Evolutionary conservation across 371 early-diverging fungal species (phyloP).

Genomic region (Mortierella sp.): DNA sequence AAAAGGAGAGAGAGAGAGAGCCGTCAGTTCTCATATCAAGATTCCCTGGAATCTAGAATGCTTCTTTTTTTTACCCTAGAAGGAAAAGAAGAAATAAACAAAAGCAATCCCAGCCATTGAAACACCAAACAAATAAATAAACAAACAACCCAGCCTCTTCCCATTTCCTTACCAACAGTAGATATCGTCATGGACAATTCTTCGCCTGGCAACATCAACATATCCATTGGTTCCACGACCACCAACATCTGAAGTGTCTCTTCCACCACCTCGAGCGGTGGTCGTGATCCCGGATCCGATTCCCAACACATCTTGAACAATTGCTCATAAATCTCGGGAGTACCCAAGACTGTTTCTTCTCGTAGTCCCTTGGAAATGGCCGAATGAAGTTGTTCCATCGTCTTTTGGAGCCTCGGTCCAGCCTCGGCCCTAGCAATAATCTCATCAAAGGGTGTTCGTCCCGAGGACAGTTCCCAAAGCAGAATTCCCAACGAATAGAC

Average conservation of each 20-base stretch:
- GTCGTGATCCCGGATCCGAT: slow-evolving; percentile 31
- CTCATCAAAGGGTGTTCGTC: slow-evolving; percentile 44
- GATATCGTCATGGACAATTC: slow-evolving; percentile 42
- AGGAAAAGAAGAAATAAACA: background rate
- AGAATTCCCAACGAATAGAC: slow-evolving; percentile 43
- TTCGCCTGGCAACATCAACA: slow-evolving; percentile 48
- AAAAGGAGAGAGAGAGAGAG: background rate
- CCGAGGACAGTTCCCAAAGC: slow-evolving; percentile 50
- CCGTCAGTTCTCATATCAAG: background rate
- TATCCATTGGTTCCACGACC: slow-evolving; percentile 50
- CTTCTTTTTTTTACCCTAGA: too few species aligned
- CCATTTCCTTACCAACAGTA: slow-evolving; percentile 31
- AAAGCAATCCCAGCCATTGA: too few species aligned
- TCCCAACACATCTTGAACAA: slow-evolving; percentile 54
- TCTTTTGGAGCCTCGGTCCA: slow-evolving; percentile 45
- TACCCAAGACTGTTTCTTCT: slow-evolving; percentile 36
- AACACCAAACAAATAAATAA: background rate
- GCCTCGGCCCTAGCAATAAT: slow-evolving; percentile 45
- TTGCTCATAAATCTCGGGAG: slow-evolving; percentile 53
- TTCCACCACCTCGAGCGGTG: slow-evolving; percentile 44
- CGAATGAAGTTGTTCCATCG: slow-evolving; percentile 46
- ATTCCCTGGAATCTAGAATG: background rate
- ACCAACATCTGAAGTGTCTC: slow-evolving; percentile 49
- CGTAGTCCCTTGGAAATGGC: slow-evolving; percentile 49
- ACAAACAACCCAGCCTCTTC: too few species aligned